Percentiles rank a stretch among this genome's conserved stretches.
phyloP scores from a whole-genome alignment of 2,329 filamentous ascomycete species.

The Chaetoscypha palmicola region DNA sequence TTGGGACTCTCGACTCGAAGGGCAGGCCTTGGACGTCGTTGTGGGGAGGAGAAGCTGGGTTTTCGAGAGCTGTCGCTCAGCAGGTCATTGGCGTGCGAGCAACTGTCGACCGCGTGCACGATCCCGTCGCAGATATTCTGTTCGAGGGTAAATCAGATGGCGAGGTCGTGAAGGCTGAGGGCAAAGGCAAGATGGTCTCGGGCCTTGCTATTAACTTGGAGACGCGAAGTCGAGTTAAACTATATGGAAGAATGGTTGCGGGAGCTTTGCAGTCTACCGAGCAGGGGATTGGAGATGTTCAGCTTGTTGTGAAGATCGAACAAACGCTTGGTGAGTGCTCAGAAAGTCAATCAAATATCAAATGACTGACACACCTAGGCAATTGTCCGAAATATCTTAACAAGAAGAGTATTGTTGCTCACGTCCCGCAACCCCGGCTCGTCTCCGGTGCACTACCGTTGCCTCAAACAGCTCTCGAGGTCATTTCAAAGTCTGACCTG shows the following conservation, averaged over 20 bases:
- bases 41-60: constrained; percentile 67
- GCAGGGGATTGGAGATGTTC: constrained; percentile 29
- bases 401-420: constrained; percentile 55
- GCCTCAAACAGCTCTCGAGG: constrained; percentile 29
- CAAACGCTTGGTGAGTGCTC: constrained; percentile 52
- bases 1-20: constrained; percentile 62
- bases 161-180: constrained; percentile 32
- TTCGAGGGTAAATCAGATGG: constrained; percentile 43
- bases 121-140: constrained; percentile 64
- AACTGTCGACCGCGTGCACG: constrained; percentile 51
- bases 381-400: constrained; percentile 89
- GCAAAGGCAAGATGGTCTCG: constrained; percentile 47
- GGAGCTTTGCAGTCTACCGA: constrained; percentile 43
- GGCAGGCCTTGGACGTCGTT: constrained; percentile 69
- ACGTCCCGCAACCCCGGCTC: constrained; percentile 46
- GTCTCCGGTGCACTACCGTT: constrained; percentile 38
- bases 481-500: constrained; percentile 61
- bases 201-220: constrained; percentile 58
- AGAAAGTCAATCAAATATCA: neutral
- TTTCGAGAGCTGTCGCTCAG: constrained; percentile 55
- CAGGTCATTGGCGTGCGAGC: constrained; percentile 58
- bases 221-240: constrained; percentile 64
- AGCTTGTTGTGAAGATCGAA: constrained; percentile 61
- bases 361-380: constrained; percentile 34
- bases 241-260: constrained; percentile 62